phyloP scores from a whole-genome alignment of 2,329 filamentous ascomycete genomes.

The Colletotrichum filicis region DNA sequence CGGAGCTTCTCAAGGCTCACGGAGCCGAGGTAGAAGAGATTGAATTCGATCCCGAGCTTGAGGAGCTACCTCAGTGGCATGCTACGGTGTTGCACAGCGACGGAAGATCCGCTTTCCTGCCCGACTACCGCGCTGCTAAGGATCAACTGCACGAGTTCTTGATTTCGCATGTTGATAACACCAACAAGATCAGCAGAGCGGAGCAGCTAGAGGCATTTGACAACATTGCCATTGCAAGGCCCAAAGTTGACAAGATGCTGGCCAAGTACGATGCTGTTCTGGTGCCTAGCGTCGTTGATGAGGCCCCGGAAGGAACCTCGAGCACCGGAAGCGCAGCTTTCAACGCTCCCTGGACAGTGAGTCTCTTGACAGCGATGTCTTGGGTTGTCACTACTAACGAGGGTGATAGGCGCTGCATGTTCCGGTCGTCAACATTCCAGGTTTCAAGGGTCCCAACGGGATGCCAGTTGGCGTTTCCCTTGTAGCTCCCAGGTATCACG shows the following conservation, averaged over 20 bases:
- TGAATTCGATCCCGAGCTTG: slow-evolving; percentile 60
- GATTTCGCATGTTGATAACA: slow-evolving; percentile 62
- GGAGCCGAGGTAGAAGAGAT: slow-evolving; percentile 69
- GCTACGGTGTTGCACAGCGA: slow-evolving; percentile 60
- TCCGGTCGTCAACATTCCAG: slow-evolving; percentile 73
- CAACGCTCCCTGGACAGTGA: slow-evolving; percentile 59
- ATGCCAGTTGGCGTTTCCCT: slow-evolving; percentile 71
- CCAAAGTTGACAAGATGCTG: slow-evolving; percentile 61
- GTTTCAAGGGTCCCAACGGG: slow-evolving; percentile 62
- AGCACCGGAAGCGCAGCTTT: slow-evolving; percentile 66
- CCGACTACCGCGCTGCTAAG: slow-evolving; percentile 62
- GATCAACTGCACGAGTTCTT: slow-evolving; percentile 58
- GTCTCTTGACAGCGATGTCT: too few relatives aligned
- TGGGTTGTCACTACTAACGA: slow-evolving; percentile 22
- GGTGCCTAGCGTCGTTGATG: slow-evolving; percentile 67
- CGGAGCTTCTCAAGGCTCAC: slow-evolving; percentile 50
- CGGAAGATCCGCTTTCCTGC: slow-evolving; percentile 62
- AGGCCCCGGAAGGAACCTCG: slow-evolving; percentile 62
- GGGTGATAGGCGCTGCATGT: slow-evolving; percentile 63
- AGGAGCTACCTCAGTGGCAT: slow-evolving; percentile 63
- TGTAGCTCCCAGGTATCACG: slow-evolving; percentile 58
- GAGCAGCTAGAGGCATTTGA: slow-evolving; percentile 65
- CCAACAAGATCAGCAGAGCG: slow-evolving; percentile 52
- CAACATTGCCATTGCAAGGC: slow-evolving; percentile 58
- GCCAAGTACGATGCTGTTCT: slow-evolving; percentile 62